phyloP scores from a whole-genome alignment of 805 yeast genomes.

The Schwanniomyces polymorphus region DNA sequence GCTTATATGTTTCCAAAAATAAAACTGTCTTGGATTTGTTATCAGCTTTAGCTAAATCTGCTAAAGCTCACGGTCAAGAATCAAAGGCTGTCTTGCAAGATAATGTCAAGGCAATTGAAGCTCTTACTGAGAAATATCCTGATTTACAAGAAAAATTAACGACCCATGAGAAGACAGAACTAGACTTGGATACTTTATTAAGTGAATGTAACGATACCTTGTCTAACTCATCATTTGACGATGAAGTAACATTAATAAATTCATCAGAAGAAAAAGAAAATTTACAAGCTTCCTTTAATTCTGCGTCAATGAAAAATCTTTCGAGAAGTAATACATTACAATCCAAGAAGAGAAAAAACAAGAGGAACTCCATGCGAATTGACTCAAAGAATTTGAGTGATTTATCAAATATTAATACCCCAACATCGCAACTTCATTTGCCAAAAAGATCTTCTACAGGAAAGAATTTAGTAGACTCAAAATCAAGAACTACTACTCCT shows the following conservation, averaged over 20 bases:
- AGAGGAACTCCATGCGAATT: conserved; percentile 32
- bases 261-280: conserved; percentile 13
- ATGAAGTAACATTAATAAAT: conserved; percentile 27
- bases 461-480: not conserved
- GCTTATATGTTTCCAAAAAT: conserved; percentile 48
- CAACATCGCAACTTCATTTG: conserved; percentile 15
- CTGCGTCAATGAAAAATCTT: conserved; percentile 2
- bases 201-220: conserved; percentile 32
- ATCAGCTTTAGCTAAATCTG: conserved; percentile 40
- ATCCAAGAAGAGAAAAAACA: conserved; percentile 29
- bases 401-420: conserved; percentile 14
- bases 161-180: conserved; percentile 23
- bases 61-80: conserved; percentile 51
- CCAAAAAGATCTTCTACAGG: conserved; percentile 12
- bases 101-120: conserved; percentile 44
- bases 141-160: conserved; percentile 31
- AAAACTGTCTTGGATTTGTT: conserved; percentile 43
- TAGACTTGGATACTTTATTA: conserved; percentile 36
- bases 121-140: conserved; percentile 36
- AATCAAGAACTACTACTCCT: conserved; percentile 26
- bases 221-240: conserved; percentile 31
- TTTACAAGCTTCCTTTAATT: not conserved
- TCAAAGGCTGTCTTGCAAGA: conserved; percentile 44
- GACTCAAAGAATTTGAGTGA: conserved; percentile 23
- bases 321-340: conserved; percentile 17